Base-by-base conservation (phyloP, 1,284 basidiomycete species). In the Malassezia yamatoensis region DNA sequence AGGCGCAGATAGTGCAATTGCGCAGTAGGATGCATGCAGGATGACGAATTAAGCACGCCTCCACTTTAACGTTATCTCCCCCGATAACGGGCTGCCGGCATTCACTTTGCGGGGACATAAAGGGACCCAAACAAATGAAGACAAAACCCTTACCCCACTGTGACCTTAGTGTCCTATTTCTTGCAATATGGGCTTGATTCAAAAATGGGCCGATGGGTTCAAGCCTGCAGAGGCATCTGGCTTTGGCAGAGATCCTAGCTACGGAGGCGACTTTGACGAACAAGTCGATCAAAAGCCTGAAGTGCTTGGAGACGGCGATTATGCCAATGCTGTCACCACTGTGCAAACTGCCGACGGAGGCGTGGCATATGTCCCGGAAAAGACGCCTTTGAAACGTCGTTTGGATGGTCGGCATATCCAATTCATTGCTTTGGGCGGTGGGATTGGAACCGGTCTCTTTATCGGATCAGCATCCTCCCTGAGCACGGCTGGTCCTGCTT, bases 391-490 rank as follows among this genome's bases (percentile, higher is more conserved):
- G 40, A 68, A 67, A 37, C 61, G 69, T 15, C 61, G 54, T 5
- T 53, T 72, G 24, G 38, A 59, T 5, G 60, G 58, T 51, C 63
- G 69, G 11, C 67, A 66, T 45, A 65, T 71, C 39, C 67, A 71
- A 54, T 66, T 79, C 77, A 79, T 81, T 49, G 80, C 80, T 1
- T 75, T 80, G 33, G 79, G 79, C 18, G 79, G 79, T n/a, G 76
- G 76, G 21, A 80, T 80, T 60, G 79, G 79, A 36, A 80, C 79
- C 21, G 79, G 78, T 73, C 62, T 76, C 13, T 74, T 70, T 58
- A 72, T 80, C 51, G 79, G 79, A 56, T 76, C 77, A 8, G 79
- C 79, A 24, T 60, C 63, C 24, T 77, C 79, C 11, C 75, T 80
- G 11, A 57, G 63, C 8, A 72, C 54, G 2, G 79, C 79, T 51